A percentile compares a stretch with the other conserved stretches of the same genome.
Evolutionary conservation across 805 yeast species (phyloP).

Genomic region (Hanseniaspora thailandica): DNA sequence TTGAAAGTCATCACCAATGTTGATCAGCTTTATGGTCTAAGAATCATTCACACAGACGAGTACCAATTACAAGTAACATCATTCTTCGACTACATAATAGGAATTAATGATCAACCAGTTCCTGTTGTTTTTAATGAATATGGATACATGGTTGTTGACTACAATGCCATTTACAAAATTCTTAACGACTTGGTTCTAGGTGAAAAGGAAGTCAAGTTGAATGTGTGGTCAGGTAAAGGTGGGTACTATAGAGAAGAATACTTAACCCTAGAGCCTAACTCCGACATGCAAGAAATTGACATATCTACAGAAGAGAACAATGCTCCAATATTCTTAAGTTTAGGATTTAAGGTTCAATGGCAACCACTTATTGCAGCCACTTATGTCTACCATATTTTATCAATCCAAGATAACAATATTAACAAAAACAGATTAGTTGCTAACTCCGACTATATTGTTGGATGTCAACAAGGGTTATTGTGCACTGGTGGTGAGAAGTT

Average conservation of each 20-base stretch:
- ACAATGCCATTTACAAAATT: constrained; percentile 26
- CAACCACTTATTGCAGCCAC: constrained; percentile 65
- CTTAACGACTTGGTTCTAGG: constrained; percentile 19
- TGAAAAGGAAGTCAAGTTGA: constrained; percentile 34
- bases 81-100: constrained; percentile 80
- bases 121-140: constrained; percentile 29
- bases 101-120: constrained; percentile 60
- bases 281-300: constrained; percentile 23
- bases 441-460: constrained; percentile 77
- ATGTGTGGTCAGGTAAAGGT: constrained; percentile 83
- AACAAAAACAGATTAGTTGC: constrained; percentile 75
- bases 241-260: constrained; percentile 41
- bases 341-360: constrained; percentile 67
- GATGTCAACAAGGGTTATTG: constrained; percentile 73
- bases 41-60: constrained; percentile 45
- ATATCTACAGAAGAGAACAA: constrained; percentile 22
- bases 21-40: constrained; percentile 38
- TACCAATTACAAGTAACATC: constrained; percentile 53
- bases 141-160: constrained; percentile 33
- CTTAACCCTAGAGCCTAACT: constrained; percentile 25
- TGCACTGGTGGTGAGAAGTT: constrained; percentile 80
- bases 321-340: constrained; percentile 31
- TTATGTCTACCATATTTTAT: constrained; percentile 75
- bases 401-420: constrained; percentile 51
- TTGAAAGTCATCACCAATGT: constrained; percentile 25